These are phyloP conservation scores for Lepidopterella palustris DNA, from an alignment of 495 filamentous ascomycete genomes.

Conservation along the genomic window DNA sequence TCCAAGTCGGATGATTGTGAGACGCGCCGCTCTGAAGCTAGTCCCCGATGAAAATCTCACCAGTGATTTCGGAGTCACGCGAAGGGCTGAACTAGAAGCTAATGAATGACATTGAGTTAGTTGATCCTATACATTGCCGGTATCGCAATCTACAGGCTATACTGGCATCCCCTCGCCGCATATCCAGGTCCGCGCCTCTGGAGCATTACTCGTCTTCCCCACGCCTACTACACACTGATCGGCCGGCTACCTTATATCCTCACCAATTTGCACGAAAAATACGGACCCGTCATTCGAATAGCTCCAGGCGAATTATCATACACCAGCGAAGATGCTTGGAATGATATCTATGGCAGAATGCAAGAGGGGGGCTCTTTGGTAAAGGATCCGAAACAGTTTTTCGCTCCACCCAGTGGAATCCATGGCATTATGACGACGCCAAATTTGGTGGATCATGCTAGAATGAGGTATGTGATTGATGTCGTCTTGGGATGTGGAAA, in stretches of 20 bases:
- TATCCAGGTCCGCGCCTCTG: neutral
- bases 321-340: neutral
- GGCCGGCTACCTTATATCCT: neutral
- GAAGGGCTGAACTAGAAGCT: too few species aligned
- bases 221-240: neutral
- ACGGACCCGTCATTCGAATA: neutral
- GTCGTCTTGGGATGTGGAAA: neutral
- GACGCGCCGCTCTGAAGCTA: too few species aligned
- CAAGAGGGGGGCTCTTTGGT: neutral
- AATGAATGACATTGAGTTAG: too few species aligned
- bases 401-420: constrained; percentile 11
- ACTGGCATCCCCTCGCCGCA: neutral
- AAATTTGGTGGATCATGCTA: constrained; percentile 29
- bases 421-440: constrained; percentile 13
- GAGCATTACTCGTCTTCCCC: neutral
- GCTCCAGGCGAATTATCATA: neutral
- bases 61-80: too few species aligned
- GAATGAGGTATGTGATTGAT: constrained; percentile 21
- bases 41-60: too few species aligned
- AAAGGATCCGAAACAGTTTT: constrained; percentile 7
- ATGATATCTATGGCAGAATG: constrained; percentile 1
- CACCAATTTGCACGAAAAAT: neutral
- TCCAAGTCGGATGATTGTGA: too few species aligned
- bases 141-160: neutral
- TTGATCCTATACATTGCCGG: too few species aligned